Base-by-base conservation (phyloP, 2,329 filamentous ascomycete species). In the Paecilomyces dactylethromorphus region DNA sequence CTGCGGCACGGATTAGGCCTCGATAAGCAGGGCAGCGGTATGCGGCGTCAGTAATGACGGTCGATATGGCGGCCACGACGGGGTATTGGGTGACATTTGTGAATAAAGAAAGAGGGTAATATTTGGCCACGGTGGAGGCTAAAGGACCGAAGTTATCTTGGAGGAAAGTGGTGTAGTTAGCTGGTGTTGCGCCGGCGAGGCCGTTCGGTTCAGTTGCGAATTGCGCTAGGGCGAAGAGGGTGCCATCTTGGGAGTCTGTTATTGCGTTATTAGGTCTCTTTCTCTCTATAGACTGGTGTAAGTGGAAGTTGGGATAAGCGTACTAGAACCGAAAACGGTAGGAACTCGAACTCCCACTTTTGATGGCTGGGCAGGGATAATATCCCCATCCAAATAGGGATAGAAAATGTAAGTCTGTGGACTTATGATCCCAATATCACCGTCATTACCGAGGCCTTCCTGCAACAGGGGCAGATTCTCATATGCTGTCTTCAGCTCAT, bases 321-420 rank as follows among this genome's bases (percentile, higher is more conserved):
- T 64, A 66, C 65, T 67, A 13, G 10, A 65, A 57, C 65, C 64
- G 58, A 65, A 64, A 51, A 66, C 52, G 12, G 59, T 32, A 12
- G 65, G 65, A 31, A 66, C 64, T 53, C 62, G 57, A 12, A 60
- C 54, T 15, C 65, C 65, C 6, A 56, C 55, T n/a, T 11, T 53
- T 18, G 52, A 35, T 3, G 65, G 65, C 13, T 66, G 57, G 26
- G 62, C 53, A 1, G 56, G 26, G 55, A 68, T 60, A 26, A 65
- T 55, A 2, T 58, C 58, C 31, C 65, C 65, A 55, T 68, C 65
- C 3, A 64, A 60, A 33, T 61, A 61, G 8, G 65, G 65, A 21
- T 58, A 61, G 53, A 62, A 65, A 26, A 26, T 5, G 5, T 26
- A 26, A 26, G 24, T 26, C 5, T 26, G 24, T 26, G 24, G 24